Base-by-base conservation (phyloP, 73 alveolate genomes). In the Stentor roeselii region DNA sequence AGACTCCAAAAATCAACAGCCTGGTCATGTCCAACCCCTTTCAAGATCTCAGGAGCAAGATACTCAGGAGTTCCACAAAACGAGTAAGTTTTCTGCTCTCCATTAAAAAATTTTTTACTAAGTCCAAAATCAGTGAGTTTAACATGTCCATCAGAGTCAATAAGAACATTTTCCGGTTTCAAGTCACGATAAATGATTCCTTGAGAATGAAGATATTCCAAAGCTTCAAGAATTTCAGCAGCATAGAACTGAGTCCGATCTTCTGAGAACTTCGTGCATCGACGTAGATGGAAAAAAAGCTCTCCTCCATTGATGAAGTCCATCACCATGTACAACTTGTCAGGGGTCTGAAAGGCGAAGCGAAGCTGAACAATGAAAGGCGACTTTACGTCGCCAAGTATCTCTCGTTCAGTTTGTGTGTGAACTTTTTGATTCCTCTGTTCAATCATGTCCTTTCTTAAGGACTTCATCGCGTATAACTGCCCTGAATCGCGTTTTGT, bases 301-400 rank as follows among this genome's bases (percentile, higher is more conserved):
- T 97, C 99, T 0, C 99, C 94, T n/a, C 99, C 99, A 75, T 89
- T 93, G 60, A 95, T 76, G 87, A 97, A 97, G 78, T 97, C 99
- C 88, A 97, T 94, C 21, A 97, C 93, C 84, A 97, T 93, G 88
- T 95, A 97, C 31, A 97, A 94, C 74, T 93, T 95, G 27, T 91
- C 86, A 3, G 96, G 90, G 60, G 97, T 96, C 88, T 97, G 91
- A 84, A 97, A 97, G 3, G 99, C 99, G 76, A 82, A 97, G 76
- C 95, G 92, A n/a, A 97, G 86, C 86, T 91, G 88, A 30, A 97
- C 99, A 37, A 97, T 92, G 90, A 97, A 97, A 4, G 98, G 99
- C 78, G 89, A 90, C 34, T 94, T 87, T 78, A 97, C 89, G 36
- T 85, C 86, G 80, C 90, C 98, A 78, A 95, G 60, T 6, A 94